These are phyloP conservation scores for Oligophagozyma castellii DNA, from an alignment of 1,139 yeast species.

Conservation along the genomic window DNA sequence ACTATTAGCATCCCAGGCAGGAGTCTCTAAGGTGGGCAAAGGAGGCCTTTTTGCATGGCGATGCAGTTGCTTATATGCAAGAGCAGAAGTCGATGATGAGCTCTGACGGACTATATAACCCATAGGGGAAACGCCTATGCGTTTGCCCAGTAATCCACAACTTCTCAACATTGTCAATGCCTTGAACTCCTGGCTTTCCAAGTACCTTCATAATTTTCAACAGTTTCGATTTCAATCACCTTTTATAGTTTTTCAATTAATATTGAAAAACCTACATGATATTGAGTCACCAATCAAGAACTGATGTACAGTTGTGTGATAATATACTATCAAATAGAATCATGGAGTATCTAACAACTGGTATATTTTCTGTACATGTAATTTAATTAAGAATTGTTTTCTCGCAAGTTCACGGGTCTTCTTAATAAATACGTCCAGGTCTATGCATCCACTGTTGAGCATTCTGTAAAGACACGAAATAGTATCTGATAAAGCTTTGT, in stretches of 20 bases:
- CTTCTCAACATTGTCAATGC: conserved; percentile 4
- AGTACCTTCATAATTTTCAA: too few relatives aligned
- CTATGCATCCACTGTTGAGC: conserved; percentile 32
- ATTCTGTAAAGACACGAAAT: conserved; percentile 46
- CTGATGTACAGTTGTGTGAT: too few relatives aligned
- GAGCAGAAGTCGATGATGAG: conserved; percentile 74
- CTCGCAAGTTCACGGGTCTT: conserved; percentile 55
- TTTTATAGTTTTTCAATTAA: too few relatives aligned
- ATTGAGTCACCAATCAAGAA: too few relatives aligned
- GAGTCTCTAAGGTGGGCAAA: conserved; percentile 88
- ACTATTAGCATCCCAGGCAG: conserved; percentile 88
- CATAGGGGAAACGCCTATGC: too few relatives aligned
- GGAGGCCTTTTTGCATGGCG: conserved; percentile 81
- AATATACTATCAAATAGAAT: too few relatives aligned
- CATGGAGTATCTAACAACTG: conserved; percentile 3
- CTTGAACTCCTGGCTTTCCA: too few relatives aligned
- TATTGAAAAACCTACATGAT: too few relatives aligned
- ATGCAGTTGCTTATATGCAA: conserved; percentile 87
- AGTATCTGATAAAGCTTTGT: conserved; percentile 58
- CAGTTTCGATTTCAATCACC: too few relatives aligned
- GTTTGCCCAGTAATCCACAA: neutral
- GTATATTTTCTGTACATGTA: conserved; percentile 28
- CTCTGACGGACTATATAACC: conserved; percentile 11
- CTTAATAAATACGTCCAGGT: conserved; percentile 21
- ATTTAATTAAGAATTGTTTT: conserved; percentile 48